phyloP scores from a whole-genome alignment of 73 alveolate genomes.

The Paraurostyla sp. region DNA sequence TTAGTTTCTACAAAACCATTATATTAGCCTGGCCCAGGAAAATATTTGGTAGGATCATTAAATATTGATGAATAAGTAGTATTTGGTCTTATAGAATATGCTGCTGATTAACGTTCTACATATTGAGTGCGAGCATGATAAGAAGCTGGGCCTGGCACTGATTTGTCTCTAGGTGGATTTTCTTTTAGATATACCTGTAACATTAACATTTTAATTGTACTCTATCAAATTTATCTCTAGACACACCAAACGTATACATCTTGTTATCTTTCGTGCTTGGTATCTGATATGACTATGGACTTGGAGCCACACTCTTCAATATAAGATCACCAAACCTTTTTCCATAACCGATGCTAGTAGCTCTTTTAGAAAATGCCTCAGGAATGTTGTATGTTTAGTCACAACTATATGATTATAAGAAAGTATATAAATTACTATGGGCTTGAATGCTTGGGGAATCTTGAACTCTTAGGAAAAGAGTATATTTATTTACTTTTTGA shows the following conservation, averaged over 20 bases:
- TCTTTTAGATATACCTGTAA: conserved; percentile 55
- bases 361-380: conserved; percentile 51
- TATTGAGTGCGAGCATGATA: conserved; percentile 53
- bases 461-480: conserved; percentile 69
- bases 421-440: conserved; percentile 17
- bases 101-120: conserved; percentile 53
- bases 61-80: conserved; percentile 54
- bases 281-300: conserved; percentile 59
- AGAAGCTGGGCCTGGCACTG: conserved; percentile 87
- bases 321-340: conserved; percentile 49
- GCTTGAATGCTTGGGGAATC: conserved; percentile 51
- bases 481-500: conserved; percentile 68
- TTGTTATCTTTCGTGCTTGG: conserved; percentile 43
- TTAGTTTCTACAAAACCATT: neutral
- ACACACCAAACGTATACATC: conserved; percentile 72
- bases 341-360: conserved; percentile 79
- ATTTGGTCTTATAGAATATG: conserved; percentile 65
- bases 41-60: conserved; percentile 35
- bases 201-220: neutral
- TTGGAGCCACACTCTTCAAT: conserved; percentile 49
- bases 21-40: conserved; percentile 58
- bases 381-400: conserved; percentile 74
- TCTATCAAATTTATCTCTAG: conserved; percentile 67
- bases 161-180: conserved; percentile 73
- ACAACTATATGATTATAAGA: conserved; percentile 25